Base-by-base conservation (phyloP, 2,329 filamentous ascomycete species). In the Didymellaceae sp. region DNA sequence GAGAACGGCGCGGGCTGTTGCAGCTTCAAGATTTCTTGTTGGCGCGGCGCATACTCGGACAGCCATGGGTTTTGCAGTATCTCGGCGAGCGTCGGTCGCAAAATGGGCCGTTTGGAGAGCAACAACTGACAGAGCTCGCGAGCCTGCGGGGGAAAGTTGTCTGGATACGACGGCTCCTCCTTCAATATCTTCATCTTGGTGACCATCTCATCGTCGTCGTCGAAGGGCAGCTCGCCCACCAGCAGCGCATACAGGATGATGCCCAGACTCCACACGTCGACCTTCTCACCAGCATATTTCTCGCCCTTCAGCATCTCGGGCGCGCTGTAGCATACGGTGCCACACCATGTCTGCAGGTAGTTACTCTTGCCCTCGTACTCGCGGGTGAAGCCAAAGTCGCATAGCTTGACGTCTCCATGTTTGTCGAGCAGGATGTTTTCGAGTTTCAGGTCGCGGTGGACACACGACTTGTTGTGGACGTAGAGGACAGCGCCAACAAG, bases 261-360 rank as follows among this genome's bases (percentile, higher is more conserved):
- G 10, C 90, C 90, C 59, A 95, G 71, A 66, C 90, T 94, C 90
- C 90, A 99, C 4, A 99, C 91, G 67, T 99, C 94, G 39, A 99
- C 93, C 77, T 97, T 97, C 77, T 97, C 91, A 20, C 91, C 93
- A 0, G 92, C 94, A 70, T 99, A 99, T 74, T 96, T 97, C 73
- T 99, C 94, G 30, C 92, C 94, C 73, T 94, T 96, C 31, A 99
- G 81, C 94, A 99, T 99, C 74, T 99, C 94, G 2, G 94, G 94
- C 2, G 94, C 94, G 45, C 91, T 96, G 75, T 99, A 99, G 77
- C 93, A 97, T 56, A 99, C 88, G 0, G 94, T 99, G 5, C 94
- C 94, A 72, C 94, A 99, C 75, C 96, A 99, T 1, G 94, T 99
- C 74, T 97, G 93, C 46, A 99, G 77, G 67, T 97, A 93, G 72